Evolutionary conservation across 306 rosid genomes (phyloP).

Genomic region (Erythrophleum fordii): DNA sequence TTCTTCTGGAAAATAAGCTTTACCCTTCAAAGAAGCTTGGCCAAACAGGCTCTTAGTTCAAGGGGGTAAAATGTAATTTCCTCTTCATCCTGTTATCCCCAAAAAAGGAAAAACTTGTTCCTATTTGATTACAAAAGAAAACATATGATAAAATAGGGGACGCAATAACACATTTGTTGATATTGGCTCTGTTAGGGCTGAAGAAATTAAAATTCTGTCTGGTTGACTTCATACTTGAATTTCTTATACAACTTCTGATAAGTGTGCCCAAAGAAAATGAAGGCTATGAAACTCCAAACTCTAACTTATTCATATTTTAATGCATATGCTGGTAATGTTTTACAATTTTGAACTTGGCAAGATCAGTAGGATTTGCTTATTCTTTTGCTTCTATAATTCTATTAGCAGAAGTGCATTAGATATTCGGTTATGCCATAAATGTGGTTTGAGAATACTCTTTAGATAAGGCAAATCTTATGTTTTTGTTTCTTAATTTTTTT

Average conservation of each 20-base stretch:
- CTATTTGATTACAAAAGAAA: not conserved
- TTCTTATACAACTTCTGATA: constrained; percentile 5
- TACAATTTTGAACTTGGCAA: constrained; percentile 10
- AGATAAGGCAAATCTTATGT: not conserved
- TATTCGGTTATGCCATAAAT: constrained; percentile 13
- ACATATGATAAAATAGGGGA: not conserved
- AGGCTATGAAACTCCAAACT: constrained; percentile 9
- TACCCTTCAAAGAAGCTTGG: not conserved
- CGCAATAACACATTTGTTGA: not conserved
- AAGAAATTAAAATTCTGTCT: not conserved
- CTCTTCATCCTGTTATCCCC: not conserved
- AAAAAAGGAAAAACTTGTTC: not conserved
- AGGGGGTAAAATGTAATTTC: not conserved
- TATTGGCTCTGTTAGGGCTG: not conserved
- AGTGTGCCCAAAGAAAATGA: not conserved
- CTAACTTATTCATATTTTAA: not conserved
- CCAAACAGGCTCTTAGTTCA: not conserved
- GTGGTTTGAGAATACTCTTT: constrained; percentile 4
- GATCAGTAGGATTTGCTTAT: constrained; percentile 3
- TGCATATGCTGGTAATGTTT: constrained; percentile 12
- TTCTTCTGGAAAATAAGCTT: no score
- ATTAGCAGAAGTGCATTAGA: not conserved
- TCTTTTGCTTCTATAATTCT: not conserved
- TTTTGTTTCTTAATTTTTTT: constrained; percentile 6
- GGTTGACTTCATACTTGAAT: not conserved